A percentile compares a stretch with the other conserved stretches of the same genome.
These are phyloP conservation scores for Mycocentrospora acerina DNA, from an alignment of 2,329 filamentous ascomycete genomes.

Conservation along the genomic window DNA sequence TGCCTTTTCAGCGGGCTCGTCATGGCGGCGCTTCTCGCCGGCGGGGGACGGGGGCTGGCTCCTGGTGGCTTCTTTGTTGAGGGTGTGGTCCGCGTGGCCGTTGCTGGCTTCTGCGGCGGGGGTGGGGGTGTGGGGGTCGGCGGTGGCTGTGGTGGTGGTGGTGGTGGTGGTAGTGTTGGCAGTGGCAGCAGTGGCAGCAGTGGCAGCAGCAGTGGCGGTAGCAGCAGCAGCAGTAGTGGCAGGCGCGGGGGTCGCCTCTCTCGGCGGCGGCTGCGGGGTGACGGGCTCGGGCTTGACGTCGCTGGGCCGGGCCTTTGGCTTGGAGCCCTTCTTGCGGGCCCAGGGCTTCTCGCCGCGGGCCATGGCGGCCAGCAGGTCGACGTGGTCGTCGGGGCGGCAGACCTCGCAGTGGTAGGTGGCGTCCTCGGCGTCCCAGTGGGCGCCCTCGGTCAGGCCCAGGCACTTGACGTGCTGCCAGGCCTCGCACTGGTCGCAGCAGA, in stretches of 20 bases:
- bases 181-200: slow-evolving; percentile 5
- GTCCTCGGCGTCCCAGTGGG: slow-evolving; percentile 50
- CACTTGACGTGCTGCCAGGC: slow-evolving; percentile 99
- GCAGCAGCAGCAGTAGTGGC: no score
- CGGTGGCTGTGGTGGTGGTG: slow-evolving; percentile 17
- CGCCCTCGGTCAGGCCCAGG: slow-evolving; percentile 77
- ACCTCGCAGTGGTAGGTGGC: slow-evolving; percentile 81
- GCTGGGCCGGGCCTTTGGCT: slow-evolving; percentile 64
- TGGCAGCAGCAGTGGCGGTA: no score
- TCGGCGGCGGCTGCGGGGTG: slow-evolving; percentile 26
- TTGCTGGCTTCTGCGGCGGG: slow-evolving; percentile 24
- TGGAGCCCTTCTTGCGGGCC: slow-evolving; percentile 62
- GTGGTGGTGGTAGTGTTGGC: no score
- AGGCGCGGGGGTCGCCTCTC: no score
- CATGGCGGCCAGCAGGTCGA: slow-evolving; percentile 75
- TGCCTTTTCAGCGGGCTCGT: slow-evolving; percentile 34
- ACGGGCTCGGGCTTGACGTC: slow-evolving; percentile 57
- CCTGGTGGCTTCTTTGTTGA: slow-evolving; percentile 21
- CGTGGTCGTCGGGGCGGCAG: slow-evolving; percentile 83
- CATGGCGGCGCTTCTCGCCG: slow-evolving; percentile 41
- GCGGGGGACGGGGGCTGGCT: slow-evolving; percentile 38
- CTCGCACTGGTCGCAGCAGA: slow-evolving; percentile 87
- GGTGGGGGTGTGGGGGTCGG: slow-evolving; percentile 11
- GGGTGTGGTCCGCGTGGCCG: no score
- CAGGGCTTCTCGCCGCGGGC: slow-evolving; percentile 81